Conservation (phyloP, 1,284 basidiomycete genomes). For the Thecaphora thlaspeos region DNA sequence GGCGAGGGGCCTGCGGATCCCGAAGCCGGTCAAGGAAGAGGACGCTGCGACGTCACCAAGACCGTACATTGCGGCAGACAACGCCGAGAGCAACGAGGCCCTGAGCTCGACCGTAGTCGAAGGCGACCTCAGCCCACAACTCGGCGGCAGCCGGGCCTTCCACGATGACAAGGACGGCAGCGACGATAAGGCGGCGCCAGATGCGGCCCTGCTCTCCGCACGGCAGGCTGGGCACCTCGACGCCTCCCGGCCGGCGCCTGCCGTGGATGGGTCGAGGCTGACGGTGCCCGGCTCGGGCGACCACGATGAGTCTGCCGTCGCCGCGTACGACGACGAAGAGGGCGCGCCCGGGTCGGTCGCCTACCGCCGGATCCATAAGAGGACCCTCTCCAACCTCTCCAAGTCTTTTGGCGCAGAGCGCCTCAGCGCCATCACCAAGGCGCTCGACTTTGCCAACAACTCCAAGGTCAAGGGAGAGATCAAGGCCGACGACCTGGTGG, state of each 20-base stretch:
- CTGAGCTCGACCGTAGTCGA: background rate
- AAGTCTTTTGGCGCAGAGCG: constrained; percentile 43
- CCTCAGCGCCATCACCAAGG: constrained; percentile 46
- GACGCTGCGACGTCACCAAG: too few species aligned
- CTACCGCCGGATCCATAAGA: constrained; percentile 35
- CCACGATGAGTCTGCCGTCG: background rate
- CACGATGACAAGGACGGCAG: background rate
- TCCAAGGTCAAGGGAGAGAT: constrained; percentile 55
- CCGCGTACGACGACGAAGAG: constrained; percentile 6
- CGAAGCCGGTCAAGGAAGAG: constrained; percentile 41
- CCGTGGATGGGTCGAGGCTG: background rate
- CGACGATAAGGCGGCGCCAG: constrained; percentile 6
- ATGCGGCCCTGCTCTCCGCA: background rate
- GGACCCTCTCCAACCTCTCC: constrained; percentile 45
- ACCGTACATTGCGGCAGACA: too few species aligned
- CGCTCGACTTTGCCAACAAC: constrained; percentile 55
- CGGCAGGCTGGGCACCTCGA: background rate
- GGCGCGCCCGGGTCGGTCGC: constrained; percentile 40
- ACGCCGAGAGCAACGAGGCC: background rate
- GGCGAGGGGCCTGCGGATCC: constrained; percentile 26
- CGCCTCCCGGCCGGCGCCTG: too few species aligned
- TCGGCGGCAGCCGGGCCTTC: background rate
- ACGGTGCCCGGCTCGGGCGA: background rate
- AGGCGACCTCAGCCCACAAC: background rate
- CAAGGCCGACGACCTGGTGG: constrained; percentile 26